phyloP scores from a whole-genome alignment of 2,329 filamentous ascomycete species.

The Hypoxylon sp. region DNA sequence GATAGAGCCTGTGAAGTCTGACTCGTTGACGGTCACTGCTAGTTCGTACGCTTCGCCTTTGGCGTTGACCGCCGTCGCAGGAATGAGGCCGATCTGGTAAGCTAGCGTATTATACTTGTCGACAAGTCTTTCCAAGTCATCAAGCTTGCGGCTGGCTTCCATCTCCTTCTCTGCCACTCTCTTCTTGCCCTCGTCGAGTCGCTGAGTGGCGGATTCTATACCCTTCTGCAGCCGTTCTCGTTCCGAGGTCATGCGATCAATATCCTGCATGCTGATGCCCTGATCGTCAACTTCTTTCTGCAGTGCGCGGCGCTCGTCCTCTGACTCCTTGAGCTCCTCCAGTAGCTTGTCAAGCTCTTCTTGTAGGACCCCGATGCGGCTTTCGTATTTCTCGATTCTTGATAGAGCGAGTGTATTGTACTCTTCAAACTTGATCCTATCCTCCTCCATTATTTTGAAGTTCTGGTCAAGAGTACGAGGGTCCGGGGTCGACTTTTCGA shows the following conservation, averaged over 20 bases:
- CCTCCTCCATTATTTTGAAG: constrained; percentile 93
- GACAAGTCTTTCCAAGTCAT: constrained; percentile 89
- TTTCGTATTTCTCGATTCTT: constrained; percentile 88
- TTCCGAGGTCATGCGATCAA: constrained; percentile 98
- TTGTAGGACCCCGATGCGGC: constrained; percentile 80
- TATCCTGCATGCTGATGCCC: constrained; percentile 96
- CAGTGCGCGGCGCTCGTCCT: constrained; percentile 80
- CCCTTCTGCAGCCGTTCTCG: constrained; percentile 91
- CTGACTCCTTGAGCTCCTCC: constrained; percentile 77
- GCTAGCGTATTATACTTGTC: constrained; percentile 93
- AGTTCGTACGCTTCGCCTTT: constrained; percentile 88
- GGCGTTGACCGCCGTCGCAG: constrained; percentile 82
- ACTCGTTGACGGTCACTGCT: constrained; percentile 79
- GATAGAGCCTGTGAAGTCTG: constrained; percentile 76
- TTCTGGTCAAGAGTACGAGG: constrained; percentile 85
- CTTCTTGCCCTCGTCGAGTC: constrained; percentile 86
- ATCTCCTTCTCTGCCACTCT: constrained; percentile 84
- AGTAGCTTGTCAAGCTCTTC: constrained; percentile 84
- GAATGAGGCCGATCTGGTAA: constrained; percentile 93
- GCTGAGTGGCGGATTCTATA: constrained; percentile 77
- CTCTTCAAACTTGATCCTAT: constrained; percentile 92
- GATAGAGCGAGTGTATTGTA: constrained; percentile 88
- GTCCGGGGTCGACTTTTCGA: constrained; percentile 86
- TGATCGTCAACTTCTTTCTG: constrained; percentile 90
- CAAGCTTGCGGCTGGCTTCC: constrained; percentile 85